phyloP scores from a whole-genome alignment of 352 stramenopile species.

The Pythium volutum region DNA sequence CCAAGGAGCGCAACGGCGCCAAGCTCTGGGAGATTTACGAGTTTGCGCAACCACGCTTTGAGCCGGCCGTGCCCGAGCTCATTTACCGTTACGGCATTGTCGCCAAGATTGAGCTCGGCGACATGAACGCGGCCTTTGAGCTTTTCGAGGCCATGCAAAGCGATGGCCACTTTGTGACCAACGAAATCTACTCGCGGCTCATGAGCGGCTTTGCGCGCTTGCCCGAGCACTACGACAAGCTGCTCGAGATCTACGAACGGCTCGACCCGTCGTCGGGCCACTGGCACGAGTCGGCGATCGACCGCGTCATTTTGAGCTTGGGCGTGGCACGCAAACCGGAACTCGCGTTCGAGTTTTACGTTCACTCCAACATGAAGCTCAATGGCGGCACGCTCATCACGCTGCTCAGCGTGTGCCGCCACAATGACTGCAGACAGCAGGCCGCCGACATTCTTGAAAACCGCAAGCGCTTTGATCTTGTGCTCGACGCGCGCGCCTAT shows the following conservation, averaged over 20 bases:
- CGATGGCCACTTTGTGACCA: conserved; percentile 50
- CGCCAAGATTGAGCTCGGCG: conserved; percentile 44
- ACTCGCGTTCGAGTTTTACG: conserved; percentile 75
- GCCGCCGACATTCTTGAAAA: conserved; percentile 71
- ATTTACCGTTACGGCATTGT: conserved; percentile 71
- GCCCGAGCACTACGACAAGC: conserved; percentile 39
- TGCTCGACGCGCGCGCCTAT: conserved; percentile 62
- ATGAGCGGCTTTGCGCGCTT: conserved; percentile 48
- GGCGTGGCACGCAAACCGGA: conserved; percentile 57
- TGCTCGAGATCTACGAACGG: conserved; percentile 47
- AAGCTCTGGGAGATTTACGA: conserved; percentile 54
- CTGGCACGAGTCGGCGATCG: conserved; percentile 68
- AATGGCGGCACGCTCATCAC: conserved; percentile 66
- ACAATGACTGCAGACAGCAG: conserved; percentile 70
- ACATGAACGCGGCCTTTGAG: conserved; percentile 40
- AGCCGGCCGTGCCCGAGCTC: conserved; percentile 49
- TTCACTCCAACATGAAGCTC: conserved; percentile 78
- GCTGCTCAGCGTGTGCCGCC: conserved; percentile 62
- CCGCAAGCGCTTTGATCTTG: conserved; percentile 72
- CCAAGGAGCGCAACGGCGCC: conserved; percentile 31
- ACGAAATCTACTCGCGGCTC: conserved; percentile 66
- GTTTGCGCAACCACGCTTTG: conserved; percentile 37
- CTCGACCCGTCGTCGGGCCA: conserved; percentile 60
- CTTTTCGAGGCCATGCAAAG: conserved; percentile 56
- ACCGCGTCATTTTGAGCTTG: conserved; percentile 67